Evolutionary conservation across 1,284 basidiomycete genomes (phyloP).

Genomic region (Cystobasidium pallidum): DNA sequence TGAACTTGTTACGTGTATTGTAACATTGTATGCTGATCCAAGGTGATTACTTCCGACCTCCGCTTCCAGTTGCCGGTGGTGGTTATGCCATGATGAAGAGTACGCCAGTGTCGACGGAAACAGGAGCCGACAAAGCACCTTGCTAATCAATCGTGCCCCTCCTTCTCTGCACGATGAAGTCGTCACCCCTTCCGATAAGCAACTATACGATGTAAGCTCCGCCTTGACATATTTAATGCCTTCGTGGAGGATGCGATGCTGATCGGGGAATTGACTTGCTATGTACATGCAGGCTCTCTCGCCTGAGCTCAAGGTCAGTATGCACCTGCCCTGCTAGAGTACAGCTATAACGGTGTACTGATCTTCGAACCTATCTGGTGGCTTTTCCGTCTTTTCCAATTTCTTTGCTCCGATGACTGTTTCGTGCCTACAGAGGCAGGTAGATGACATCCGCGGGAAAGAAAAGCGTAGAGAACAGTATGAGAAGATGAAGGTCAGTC

Average conservation of each 20-base stretch:
- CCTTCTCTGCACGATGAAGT: background rate
- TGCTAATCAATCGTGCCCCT: background rate
- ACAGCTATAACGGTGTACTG: too few relatives aligned
- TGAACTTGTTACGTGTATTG: background rate
- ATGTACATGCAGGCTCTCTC: slow-evolving; percentile 30
- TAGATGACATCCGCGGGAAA: slow-evolving; percentile 32
- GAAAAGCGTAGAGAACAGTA: slow-evolving; percentile 25
- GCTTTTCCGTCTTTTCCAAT: background rate
- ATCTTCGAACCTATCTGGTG: too few relatives aligned
- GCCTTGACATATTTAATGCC: too few relatives aligned
- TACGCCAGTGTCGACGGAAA: background rate
- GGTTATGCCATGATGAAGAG: slow-evolving; percentile 38
- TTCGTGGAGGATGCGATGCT: slow-evolving; percentile 16
- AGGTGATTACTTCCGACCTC: background rate
- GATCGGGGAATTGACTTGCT: slow-evolving; percentile 22
- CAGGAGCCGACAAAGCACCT: background rate
- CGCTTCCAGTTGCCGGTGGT: slow-evolving; percentile 18
- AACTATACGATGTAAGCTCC: slow-evolving; percentile 38
- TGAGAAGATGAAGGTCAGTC: slow-evolving; percentile 37
- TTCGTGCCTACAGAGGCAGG: slow-evolving; percentile 17
- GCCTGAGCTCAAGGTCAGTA: slow-evolving; percentile 35
- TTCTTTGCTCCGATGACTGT: slow-evolving; percentile 1
- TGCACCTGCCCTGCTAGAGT: background rate
- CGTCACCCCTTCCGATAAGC: slow-evolving; percentile 36
- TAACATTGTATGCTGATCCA: background rate